These are phyloP conservation scores for Brassica balearica DNA, from an alignment of 441 rosid species.

Conservation along the genomic window DNA sequence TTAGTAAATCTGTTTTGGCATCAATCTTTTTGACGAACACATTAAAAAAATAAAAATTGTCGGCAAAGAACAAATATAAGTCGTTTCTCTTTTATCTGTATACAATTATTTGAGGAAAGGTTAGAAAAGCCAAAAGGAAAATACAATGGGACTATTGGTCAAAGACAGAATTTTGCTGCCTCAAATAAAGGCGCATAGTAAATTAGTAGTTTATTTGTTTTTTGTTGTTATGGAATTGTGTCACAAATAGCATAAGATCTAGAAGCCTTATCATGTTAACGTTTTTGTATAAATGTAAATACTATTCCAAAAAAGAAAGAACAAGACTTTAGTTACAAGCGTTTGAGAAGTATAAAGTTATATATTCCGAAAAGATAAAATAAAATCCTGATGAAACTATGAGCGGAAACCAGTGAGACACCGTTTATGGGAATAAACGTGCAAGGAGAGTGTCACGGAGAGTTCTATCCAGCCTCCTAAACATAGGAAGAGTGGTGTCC, in stretches of 20 bases:
- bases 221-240: not conserved
- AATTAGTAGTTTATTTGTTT: not conserved
- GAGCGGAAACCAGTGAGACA: too few species aligned
- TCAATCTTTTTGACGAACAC: slow-evolving; percentile 5
- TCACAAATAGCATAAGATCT: not conserved
- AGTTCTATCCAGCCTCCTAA: too few species aligned
- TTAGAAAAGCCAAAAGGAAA: not conserved
- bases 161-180: slow-evolving; percentile 13
- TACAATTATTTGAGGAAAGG: not conserved
- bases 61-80: not conserved
- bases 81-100: not conserved
- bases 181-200: slow-evolving; percentile 1
- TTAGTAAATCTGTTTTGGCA: slow-evolving; percentile 24
- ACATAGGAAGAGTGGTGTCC: too few species aligned
- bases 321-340: not conserved
- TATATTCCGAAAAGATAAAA: too few species aligned
- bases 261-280: not conserved
- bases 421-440: too few species aligned
- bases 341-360: not conserved
- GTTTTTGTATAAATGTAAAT: not conserved
- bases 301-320: not conserved
- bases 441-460: too few species aligned
- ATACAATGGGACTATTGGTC: slow-evolving; percentile 13
- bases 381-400: too few species aligned
- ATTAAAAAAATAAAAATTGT: not conserved